A percentile compares a stretch with the other conserved stretches of the same genome.
These are phyloP conservation scores for Emericellopsis cladophorae DNA, from an alignment of 2,329 filamentous ascomycete species.

Conservation along the genomic window DNA sequence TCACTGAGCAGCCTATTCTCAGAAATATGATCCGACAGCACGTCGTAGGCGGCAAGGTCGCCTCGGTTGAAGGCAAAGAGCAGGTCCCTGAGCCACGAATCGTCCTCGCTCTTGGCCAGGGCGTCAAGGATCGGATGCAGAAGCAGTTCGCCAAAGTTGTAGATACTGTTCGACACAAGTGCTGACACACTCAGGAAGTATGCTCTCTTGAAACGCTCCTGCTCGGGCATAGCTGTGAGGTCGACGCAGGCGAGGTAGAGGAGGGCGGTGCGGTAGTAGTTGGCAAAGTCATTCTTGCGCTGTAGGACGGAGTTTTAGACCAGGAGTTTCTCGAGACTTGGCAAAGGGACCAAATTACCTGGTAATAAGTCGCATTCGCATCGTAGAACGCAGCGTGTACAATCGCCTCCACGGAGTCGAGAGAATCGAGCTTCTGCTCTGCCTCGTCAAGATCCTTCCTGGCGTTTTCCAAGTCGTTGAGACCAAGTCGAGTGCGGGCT, in stretches of 20 bases:
- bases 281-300: constrained; percentile 80
- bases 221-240: constrained; percentile 56
- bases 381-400: constrained; percentile 96
- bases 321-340: constrained; percentile 12
- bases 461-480: constrained; percentile 70
- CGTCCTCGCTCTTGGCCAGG: constrained; percentile 53
- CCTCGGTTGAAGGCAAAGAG: constrained; percentile 96
- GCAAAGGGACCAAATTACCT: constrained; percentile 29
- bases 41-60: constrained; percentile 78
- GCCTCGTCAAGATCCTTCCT: constrained; percentile 78
- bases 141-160: constrained; percentile 99
- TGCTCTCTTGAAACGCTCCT: constrained; percentile 70
- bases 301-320: constrained; percentile 15
- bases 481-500: constrained; percentile 71
- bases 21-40: constrained; percentile 66
- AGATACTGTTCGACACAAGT: constrained; percentile 86
- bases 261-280: constrained; percentile 94
- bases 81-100: constrained; percentile 87
- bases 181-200: constrained; percentile 91
- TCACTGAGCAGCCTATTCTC: constrained; percentile 69
- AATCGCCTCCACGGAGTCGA: constrained; percentile 89
- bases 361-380: constrained; percentile 89
- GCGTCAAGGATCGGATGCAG: constrained; percentile 91
- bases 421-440: constrained; percentile 77
- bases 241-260: constrained; percentile 96